phyloP scores from a whole-genome alignment of 2,329 filamentous ascomycete species.

The Epichloe coenophiala region DNA sequence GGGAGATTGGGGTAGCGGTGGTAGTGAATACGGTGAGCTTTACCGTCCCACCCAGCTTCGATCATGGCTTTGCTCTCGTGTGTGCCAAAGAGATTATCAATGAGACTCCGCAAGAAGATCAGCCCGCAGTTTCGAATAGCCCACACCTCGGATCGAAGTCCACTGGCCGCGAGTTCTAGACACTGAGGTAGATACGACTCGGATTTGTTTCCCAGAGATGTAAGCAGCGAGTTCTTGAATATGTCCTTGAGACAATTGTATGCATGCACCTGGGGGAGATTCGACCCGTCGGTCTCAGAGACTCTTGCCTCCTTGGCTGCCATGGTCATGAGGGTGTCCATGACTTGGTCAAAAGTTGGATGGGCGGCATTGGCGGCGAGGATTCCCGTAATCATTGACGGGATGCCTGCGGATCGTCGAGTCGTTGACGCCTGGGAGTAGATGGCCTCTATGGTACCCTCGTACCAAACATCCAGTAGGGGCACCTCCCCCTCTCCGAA shows the following conservation, averaged over 20 bases:
- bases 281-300: constrained; percentile 46
- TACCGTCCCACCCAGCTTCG: constrained; percentile 50
- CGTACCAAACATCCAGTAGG: constrained; percentile 58
- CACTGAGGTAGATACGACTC: constrained; percentile 62
- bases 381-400: constrained; percentile 72
- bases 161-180: constrained; percentile 66
- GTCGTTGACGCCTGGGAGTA: constrained; percentile 69
- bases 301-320: constrained; percentile 38
- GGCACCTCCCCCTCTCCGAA: constrained; percentile 20
- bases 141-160: constrained; percentile 75
- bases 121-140: constrained; percentile 88
- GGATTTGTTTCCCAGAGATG: constrained; percentile 56
- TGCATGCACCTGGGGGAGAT: constrained; percentile 83
- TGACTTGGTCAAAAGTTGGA: constrained; percentile 51
- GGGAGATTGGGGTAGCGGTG: constrained; percentile 54
- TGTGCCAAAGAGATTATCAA: constrained; percentile 65
- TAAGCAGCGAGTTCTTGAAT: constrained; percentile 69
- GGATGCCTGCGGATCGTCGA: constrained; percentile 80
- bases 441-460: constrained; percentile 57
- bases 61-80: constrained; percentile 53
- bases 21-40: constrained; percentile 53
- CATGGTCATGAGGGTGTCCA: constrained; percentile 48
- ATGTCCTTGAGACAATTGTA: constrained; percentile 89
- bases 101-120: constrained; percentile 74
- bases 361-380: constrained; percentile 49